A percentile compares a stretch with the other conserved stretches of the same genome.
Evolutionary conservation across 805 yeast species (phyloP).

Genomic region (Kodamaea laetipori): DNA sequence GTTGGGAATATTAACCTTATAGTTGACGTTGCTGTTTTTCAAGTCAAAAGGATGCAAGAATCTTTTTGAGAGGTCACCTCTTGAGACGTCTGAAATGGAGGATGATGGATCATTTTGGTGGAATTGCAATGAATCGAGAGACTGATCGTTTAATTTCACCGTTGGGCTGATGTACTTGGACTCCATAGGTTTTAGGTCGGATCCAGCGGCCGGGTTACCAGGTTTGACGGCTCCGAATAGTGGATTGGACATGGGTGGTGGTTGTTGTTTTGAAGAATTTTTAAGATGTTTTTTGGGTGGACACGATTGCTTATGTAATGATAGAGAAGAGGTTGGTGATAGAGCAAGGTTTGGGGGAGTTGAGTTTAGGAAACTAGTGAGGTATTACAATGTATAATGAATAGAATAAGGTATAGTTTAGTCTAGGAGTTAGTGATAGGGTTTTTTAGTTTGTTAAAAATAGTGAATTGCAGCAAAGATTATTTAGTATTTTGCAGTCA

Average conservation of each 20-base stretch:
- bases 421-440: too few species aligned
- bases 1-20: constrained; percentile 49
- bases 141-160: constrained; percentile 28
- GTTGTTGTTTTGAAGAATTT: constrained; percentile 8
- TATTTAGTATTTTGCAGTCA: too few species aligned
- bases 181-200: constrained; percentile 7
- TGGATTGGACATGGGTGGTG: constrained; percentile 5
- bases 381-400: too few species aligned
- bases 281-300: constrained; percentile 10
- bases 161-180: constrained; percentile 36
- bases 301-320: constrained; percentile 2
- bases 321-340: not conserved
- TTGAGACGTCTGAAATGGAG: constrained; percentile 12
- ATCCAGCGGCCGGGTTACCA: not conserved
- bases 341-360: not conserved
- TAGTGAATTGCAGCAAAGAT: too few species aligned
- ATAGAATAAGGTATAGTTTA: too few species aligned
- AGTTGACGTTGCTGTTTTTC: constrained; percentile 44
- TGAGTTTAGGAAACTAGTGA: not conserved
- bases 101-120: constrained; percentile 22
- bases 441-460: too few species aligned
- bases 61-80: constrained; percentile 30
- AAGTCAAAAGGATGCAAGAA: constrained; percentile 36
- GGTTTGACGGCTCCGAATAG: constrained; percentile 2
- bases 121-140: constrained; percentile 24